These are phyloP conservation scores for Bonnemaisonia californica DNA, from an alignment of 31 red algal genomes.

Conservation along the genomic window DNA sequence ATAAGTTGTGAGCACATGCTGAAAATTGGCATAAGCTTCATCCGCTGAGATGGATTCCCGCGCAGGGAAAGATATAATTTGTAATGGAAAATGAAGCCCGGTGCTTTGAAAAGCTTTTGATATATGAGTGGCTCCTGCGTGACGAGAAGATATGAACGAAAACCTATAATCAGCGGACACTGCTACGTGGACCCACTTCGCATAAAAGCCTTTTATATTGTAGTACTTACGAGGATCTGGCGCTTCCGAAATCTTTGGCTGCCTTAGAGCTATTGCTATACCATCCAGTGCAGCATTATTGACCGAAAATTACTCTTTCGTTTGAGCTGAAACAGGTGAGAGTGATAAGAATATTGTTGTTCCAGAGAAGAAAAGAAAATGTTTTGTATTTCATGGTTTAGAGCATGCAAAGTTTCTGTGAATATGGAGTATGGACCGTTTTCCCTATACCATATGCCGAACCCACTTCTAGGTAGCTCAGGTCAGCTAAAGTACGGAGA, in stretches of 20 bases:
- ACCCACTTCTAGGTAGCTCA: not conserved
- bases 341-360: not conserved
- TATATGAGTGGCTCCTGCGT: not conserved
- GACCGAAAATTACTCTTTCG: not conserved
- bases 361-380: not conserved
- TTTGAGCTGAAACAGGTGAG: not conserved
- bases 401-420: not conserved
- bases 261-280: not conserved
- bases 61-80: not conserved
- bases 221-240: not conserved
- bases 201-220: slow-evolving; percentile 15
- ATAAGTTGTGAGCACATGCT: slow-evolving; percentile 24
- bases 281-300: slow-evolving; percentile 18
- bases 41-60: slow-evolving; percentile 30
- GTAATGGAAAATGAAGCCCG: not conserved
- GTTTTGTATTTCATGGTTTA: not conserved
- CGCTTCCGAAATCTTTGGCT: not conserved
- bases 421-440: not conserved
- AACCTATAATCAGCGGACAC: not conserved
- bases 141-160: not conserved
- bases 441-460: not conserved
- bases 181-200: not conserved
- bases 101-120: slow-evolving; percentile 24
- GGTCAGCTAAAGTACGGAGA: too few relatives aligned
- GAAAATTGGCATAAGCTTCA: slow-evolving; percentile 1